phyloP scores from a whole-genome alignment of 2,329 filamentous ascomycete species.

The Fusarium phyllophilum region DNA sequence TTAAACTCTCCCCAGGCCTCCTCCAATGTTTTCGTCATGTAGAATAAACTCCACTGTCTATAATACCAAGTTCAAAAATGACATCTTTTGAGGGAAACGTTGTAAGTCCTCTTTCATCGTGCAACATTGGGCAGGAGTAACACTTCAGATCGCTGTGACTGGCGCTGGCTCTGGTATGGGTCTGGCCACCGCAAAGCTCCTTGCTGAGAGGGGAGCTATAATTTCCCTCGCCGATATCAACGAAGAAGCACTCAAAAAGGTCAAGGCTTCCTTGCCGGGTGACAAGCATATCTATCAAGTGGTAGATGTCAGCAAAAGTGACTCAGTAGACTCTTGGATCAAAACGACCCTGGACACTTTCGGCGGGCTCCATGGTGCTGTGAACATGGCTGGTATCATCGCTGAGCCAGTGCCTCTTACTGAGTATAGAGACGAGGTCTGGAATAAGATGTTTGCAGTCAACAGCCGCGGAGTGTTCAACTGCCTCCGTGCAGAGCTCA shows the following conservation, averaged over 20 bases:
- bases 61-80: background rate
- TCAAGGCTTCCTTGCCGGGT: background rate
- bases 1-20: background rate
- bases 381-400: conserved; percentile 51
- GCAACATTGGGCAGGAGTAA: background rate
- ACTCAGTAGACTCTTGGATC: conserved; percentile 42
- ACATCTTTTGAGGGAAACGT: conserved; percentile 1
- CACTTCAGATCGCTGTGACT: conserved; percentile 24
- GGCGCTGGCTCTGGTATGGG: conserved; percentile 39
- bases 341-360: conserved; percentile 47
- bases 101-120: background rate
- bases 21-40: too few relatives aligned
- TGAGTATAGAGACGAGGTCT: conserved; percentile 54
- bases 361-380: conserved; percentile 54
- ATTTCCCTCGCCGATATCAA: conserved; percentile 36
- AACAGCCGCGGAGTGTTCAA: conserved; percentile 61
- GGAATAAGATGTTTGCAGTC: conserved; percentile 54
- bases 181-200: conserved; percentile 33
- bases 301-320: conserved; percentile 26
- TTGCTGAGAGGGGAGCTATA: conserved; percentile 32
- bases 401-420: conserved; percentile 29
- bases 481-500: conserved; percentile 60
- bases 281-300: background rate
- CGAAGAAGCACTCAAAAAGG: conserved; percentile 8
- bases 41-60: too few relatives aligned